phyloP scores from a whole-genome alignment of 2,329 filamentous ascomycete species.

The Sporothrix sp. region DNA sequence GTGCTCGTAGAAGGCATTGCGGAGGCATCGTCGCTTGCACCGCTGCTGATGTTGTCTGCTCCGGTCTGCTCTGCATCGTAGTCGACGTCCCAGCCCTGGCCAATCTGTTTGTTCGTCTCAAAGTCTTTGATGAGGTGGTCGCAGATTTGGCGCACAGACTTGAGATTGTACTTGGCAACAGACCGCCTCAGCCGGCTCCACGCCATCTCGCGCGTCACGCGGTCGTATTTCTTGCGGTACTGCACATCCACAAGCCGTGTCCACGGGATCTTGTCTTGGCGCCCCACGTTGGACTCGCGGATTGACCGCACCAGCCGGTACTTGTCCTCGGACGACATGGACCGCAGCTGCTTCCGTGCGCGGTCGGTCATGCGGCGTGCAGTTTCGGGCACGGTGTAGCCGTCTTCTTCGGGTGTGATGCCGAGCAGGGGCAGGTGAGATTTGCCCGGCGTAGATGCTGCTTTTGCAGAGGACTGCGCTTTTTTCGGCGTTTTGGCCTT shows the following conservation, averaged over 20 bases:
- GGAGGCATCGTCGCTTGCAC: background rate
- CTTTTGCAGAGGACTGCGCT: no score
- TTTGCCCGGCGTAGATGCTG: background rate
- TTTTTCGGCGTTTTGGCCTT: background rate
- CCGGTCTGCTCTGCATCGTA: constrained; percentile 3
- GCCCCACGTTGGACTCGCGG: constrained; percentile 29
- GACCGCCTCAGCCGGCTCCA: constrained; percentile 19
- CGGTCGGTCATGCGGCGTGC: constrained; percentile 28
- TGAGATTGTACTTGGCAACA: constrained; percentile 14
- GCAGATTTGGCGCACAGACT: constrained; percentile 14
- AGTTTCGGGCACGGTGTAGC: constrained; percentile 27
- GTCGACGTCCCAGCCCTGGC: constrained; percentile 13
- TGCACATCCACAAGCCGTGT: constrained; percentile 23
- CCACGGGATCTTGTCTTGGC: constrained; percentile 43
- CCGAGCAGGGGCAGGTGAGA: constrained; percentile 3
- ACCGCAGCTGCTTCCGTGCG: constrained; percentile 32
- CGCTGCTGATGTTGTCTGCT: background rate
- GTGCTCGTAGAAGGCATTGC: background rate
- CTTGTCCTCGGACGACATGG: constrained; percentile 36
- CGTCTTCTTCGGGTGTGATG: constrained; percentile 19
- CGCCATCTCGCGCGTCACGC: constrained; percentile 16
- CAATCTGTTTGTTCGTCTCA: constrained; percentile 1
- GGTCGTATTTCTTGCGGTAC: constrained; percentile 14
- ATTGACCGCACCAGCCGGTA: constrained; percentile 35
- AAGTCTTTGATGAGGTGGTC: constrained; percentile 15